These are phyloP conservation scores for Fusarium keratoplasticum DNA, from an alignment of 2,329 filamentous ascomycete genomes.

Conservation along the genomic window DNA sequence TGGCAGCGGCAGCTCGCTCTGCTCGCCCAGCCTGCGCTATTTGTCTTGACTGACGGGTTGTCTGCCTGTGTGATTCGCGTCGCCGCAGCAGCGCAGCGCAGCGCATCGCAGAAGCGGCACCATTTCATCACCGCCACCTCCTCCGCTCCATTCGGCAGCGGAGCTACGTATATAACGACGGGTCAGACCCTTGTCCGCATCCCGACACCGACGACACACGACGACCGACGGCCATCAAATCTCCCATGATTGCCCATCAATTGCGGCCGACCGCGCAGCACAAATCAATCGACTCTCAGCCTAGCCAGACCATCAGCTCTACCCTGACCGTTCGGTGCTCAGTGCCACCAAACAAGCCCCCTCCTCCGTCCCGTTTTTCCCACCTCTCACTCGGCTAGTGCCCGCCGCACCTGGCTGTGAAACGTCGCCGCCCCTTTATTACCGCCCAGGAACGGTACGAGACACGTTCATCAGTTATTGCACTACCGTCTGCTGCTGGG, in stretches of 20 bases:
- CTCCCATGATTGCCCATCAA: constrained; percentile 5
- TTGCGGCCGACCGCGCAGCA: constrained; percentile 20
- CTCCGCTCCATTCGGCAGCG: not conserved
- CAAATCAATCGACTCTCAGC: constrained; percentile 8
- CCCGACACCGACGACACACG: not conserved
- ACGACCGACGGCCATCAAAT: not conserved
- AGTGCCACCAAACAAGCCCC: constrained; percentile 28
- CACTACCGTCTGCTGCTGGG: not conserved
- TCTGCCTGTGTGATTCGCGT: not conserved
- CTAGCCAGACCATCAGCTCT: constrained; percentile 7
- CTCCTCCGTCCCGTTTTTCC: constrained; percentile 21
- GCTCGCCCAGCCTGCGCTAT: constrained; percentile 4
- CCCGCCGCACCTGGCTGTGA: constrained; percentile 42
- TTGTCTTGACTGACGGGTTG: constrained; percentile 6
- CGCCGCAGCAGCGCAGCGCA: constrained; percentile 3
- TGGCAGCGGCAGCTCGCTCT: not conserved
- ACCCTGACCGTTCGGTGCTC: constrained; percentile 29
- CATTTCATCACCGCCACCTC: constrained; percentile 25
- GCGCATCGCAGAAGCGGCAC: not conserved
- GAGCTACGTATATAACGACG: not conserved
- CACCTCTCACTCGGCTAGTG: constrained; percentile 32
- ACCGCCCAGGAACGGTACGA: constrained; percentile 7
- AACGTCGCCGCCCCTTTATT: constrained; percentile 44
- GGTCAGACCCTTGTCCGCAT: constrained; percentile 2
- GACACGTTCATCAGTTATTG: constrained; percentile 3